Base-by-base conservation (phyloP, 2,329 filamentous ascomycete species). In the Colletotrichum chlorophyti region DNA sequence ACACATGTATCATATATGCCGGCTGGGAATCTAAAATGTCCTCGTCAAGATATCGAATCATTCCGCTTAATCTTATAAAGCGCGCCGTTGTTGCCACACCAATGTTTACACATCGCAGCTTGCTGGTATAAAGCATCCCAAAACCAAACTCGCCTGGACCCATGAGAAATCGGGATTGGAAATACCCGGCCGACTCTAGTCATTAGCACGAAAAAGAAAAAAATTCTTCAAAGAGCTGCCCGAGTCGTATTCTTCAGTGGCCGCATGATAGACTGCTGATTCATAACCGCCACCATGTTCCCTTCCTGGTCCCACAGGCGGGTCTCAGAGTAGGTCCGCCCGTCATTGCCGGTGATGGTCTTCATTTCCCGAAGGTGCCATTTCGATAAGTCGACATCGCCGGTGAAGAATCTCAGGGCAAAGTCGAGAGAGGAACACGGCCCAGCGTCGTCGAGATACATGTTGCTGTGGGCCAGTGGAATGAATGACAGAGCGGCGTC, bases 381-480 rank as follows among this genome's bases (percentile, higher is more conserved):
- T 19, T 70, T 45, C 6, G 64, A 62, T 37, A 81, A 8, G 48
- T 79, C 69, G 1, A 79, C 53, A 0, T 72, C 69, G 0, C 69
- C 72, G 1, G 65, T 66, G 58, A 80, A 77, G 6, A 80, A 62
- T 1, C 80, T 69, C 53, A 83, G 54, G 4, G 81, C 74, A 65
- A 83, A 83, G 61, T 83, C 80, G n/a, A 83, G 63, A 9, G 72
- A 77, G 2, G 75, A 76, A 48, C 75, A 79, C 2, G 79, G 77
- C 6, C 63, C 72, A 0, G 70, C 70, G 32, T 83, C 78, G 2
- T 77, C 72, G 32, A 82, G 69, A 63, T 72, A 78, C 68, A 73
- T 64, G 9, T 77, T 70, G 47, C 67, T 72, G 48, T 79, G 78
- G 1, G 67, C 69, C 46, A 83, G 61, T 0, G 79, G 78, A 1